Evolutionary conservation across 768 basidiomycete genomes (phyloP), one percentile per base, ranked within the genome.

Genomic region (Lactarius sanguifluus): DNA sequence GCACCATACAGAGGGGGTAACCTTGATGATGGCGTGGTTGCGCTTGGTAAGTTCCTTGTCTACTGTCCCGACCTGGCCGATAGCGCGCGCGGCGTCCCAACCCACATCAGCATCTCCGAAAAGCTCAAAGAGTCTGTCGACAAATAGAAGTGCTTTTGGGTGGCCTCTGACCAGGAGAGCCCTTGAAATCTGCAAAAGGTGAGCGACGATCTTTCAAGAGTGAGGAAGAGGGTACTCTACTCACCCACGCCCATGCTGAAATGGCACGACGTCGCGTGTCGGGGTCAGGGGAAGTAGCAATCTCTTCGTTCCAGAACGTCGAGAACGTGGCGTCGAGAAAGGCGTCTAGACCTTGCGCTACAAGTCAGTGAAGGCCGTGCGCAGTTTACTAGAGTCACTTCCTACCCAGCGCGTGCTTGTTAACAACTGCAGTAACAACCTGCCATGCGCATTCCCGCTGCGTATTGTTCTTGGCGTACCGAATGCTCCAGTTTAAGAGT

Each of bases 141-240:
- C 77, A 67, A 89, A 87, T 1, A 75, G 69, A 64, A 81, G 77
- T 0, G 88, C 85, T 3, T 78, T 74, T 1, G 85, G 75, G 72
- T 96, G 87, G 32, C 87, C 88, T 15, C 89, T 85, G 1, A 95
- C 85, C 2, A 95, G 78, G 30, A 99, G 80, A 0, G 86, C 93
- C 75, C 92, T 92, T 23, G 86, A 82, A 16, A 92, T 81, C 96
- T 97, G 69, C 5, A 36, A 34, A 30, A 15, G 60, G 2, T 43
- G 40, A 62, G 34, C 38, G 50, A 52, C 20, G 5, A 25, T 7
- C 54, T 54, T 9, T 30, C 38, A 38, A 38, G 36, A 8, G n/a
- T 62, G 65, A 25, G 40, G 16, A 43, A 16, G 30, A 30, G 30
- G 61, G 20, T 23, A 57, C 82, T 67, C 68, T n/a, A 58, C 82